These are phyloP conservation scores for Diaporthe ilicicola DNA, from an alignment of 2,329 filamentous ascomycete genomes.

Conservation along the genomic window DNA sequence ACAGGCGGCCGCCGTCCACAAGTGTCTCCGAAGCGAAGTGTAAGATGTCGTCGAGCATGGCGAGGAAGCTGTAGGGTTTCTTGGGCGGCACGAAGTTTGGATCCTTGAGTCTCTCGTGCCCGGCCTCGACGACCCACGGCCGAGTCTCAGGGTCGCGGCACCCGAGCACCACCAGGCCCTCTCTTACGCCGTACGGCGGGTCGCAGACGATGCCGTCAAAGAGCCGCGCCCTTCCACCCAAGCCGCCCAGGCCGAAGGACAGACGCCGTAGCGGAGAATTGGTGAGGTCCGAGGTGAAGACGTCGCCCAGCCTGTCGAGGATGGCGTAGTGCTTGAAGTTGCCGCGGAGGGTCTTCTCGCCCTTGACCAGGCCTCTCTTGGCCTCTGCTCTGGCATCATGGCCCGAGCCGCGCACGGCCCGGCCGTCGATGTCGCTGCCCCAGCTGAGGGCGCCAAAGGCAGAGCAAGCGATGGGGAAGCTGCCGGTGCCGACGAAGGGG, in stretches of 20 bases:
- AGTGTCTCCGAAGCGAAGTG: conserved; percentile 80
- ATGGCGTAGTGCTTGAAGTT: conserved; percentile 90
- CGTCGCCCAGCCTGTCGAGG: conserved; percentile 72
- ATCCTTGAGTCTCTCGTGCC: conserved; percentile 72
- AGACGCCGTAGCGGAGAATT: conserved; percentile 76
- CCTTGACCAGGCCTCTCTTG: conserved; percentile 32
- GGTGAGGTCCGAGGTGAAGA: conserved; percentile 87
- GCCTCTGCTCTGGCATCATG: conserved; percentile 58
- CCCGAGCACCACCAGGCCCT: conserved; percentile 89
- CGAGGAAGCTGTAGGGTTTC: conserved; percentile 88
- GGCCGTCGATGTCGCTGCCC: conserved; percentile 93
- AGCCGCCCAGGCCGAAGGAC: conserved; percentile 41
- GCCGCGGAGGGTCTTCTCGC: conserved; percentile 61
- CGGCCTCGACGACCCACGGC: conserved; percentile 71
- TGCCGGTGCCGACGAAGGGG: conserved; percentile 94
- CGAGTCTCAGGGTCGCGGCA: conserved; percentile 71
- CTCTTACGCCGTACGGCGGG: conserved; percentile 93
- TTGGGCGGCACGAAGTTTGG: conserved; percentile 85
- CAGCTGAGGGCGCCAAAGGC: conserved; percentile 87
- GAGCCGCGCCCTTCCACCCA: conserved; percentile 50
- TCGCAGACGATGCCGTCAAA: conserved; percentile 95
- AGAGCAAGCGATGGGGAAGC: conserved; percentile 88
- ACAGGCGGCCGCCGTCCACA: conserved; percentile 80
- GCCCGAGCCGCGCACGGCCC: conserved; percentile 76
- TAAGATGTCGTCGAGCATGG: conserved; percentile 90